Base-by-base conservation (phyloP, 768 basidiomycete genomes). In the Tricholoma sp. region DNA sequence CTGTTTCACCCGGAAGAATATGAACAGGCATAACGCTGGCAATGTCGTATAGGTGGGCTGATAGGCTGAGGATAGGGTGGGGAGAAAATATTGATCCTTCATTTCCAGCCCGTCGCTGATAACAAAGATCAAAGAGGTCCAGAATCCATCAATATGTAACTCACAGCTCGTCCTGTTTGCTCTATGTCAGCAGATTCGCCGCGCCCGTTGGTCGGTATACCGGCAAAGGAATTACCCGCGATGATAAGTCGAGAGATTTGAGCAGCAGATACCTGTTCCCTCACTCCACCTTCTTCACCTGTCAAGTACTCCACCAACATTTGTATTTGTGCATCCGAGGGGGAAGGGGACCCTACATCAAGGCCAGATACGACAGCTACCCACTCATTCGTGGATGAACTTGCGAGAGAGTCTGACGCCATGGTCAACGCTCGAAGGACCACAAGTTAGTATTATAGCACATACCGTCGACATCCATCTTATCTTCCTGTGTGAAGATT, bases 221-320 rank as follows among this genome's bases (percentile, higher is more conserved):
- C 78, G 11, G 81, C 82, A 6, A 98, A 68, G 2, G 94, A 94
- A 70, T 98, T 91, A 5, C 97, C 97, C 2, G 91, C 91, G 37
- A 99, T 79, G 37, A 99, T 84, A 12, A 99, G 74, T 12, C 94
- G 80, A 6, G 92, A 88, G 64, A 98, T 88, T 59, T 83, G 83
- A 2, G 86, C 75, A 6, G 89, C 83, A 10, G 80, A 75, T 8
- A 75, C 64, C 65, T 86, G 86, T 56, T 92, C 89, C 56, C 81
- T 76, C 0, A 72, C 65, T 1, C 83, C 84, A n/a, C 91, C 92
- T 24, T 74, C 77, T 72, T 98, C 96, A 1, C 93, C 93, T 1
- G 82, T 79, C 37, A 99, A 73, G 72, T 90, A 97, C 70, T 99
- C 97, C 2, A 85, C 80, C n/a, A 99, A 73, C 78, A 98, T 80